These are phyloP conservation scores for Thielaviopsis musarum DNA, from an alignment of 2,329 filamentous ascomycete genomes.

Conservation along the genomic window DNA sequence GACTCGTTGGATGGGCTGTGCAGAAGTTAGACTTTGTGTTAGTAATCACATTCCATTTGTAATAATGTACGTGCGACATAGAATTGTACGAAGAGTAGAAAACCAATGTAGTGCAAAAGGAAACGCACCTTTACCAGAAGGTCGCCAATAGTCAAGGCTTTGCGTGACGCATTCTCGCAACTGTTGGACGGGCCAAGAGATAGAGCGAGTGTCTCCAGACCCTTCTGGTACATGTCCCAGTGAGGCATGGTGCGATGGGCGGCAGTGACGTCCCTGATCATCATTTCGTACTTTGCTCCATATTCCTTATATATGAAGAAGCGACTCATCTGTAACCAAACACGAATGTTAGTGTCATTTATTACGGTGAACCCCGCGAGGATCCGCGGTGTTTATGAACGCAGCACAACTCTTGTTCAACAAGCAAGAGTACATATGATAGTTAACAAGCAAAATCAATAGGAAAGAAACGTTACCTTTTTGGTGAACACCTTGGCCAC, in stretches of 20 bases:
- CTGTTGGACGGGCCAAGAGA: slow-evolving; percentile 55
- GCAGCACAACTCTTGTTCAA: not conserved
- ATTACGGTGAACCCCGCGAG: not conserved
- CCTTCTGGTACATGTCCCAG: slow-evolving; percentile 69
- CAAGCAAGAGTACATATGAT: not conserved
- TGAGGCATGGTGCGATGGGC: slow-evolving; percentile 50
- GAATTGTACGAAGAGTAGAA: not conserved
- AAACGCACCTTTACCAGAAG: slow-evolving; percentile 69
- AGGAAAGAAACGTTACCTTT: slow-evolving; percentile 26
- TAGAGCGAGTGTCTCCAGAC: slow-evolving; percentile 66
- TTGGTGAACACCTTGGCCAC: slow-evolving; percentile 44
- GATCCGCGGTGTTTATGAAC: not conserved
- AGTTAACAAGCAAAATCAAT: not conserved
- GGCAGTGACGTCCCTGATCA: slow-evolving; percentile 60
- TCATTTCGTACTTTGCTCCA: slow-evolving; percentile 72
- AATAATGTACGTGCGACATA: not conserved
- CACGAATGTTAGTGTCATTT: not conserved
- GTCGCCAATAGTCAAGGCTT: slow-evolving; percentile 68
- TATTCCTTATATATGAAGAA: slow-evolving; percentile 89
- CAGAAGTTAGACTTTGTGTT: slow-evolving; percentile 4
- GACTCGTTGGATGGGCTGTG: slow-evolving; percentile 74
- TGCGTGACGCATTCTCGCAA: slow-evolving; percentile 45
- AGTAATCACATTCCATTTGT: not conserved
- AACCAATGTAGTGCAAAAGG: not conserved
- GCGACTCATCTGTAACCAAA: slow-evolving; percentile 44